phyloP scores from a whole-genome alignment of 805 yeast species.

The Lachancea meyersii region DNA sequence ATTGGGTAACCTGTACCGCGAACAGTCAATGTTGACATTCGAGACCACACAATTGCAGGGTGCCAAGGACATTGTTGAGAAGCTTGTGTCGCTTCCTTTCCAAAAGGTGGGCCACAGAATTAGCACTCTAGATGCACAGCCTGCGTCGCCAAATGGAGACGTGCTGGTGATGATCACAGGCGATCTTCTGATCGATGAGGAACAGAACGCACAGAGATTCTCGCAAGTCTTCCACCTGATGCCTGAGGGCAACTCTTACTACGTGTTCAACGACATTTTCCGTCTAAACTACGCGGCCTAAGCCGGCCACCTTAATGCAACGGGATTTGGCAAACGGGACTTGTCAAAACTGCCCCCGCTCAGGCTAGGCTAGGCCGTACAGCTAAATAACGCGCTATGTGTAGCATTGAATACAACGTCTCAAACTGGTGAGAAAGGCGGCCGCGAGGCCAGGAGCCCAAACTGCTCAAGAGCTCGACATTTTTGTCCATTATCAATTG shows the following conservation, averaged over 20 bases:
- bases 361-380: no score
- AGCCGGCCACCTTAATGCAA: no score
- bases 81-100: slow-evolving; percentile 83
- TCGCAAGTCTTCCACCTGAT: slow-evolving; percentile 96
- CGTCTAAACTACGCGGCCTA: slow-evolving; percentile 79
- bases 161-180: slow-evolving; percentile 98
- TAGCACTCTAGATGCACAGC: slow-evolving; percentile 95
- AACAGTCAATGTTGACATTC: slow-evolving; percentile 94
- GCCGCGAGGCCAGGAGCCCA: no score
- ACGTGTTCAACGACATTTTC: slow-evolving; percentile 93
- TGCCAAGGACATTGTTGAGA: slow-evolving; percentile 86
- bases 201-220: slow-evolving; percentile 90
- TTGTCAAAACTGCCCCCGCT: no score
- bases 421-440: no score
- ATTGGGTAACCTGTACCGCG: slow-evolving; percentile 91
- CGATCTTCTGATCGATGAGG: slow-evolving; percentile 84
- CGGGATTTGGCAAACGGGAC: no score
- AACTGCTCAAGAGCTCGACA: no score
- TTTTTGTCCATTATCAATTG: no score
- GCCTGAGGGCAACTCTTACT: slow-evolving; percentile 87
- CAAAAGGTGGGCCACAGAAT: slow-evolving; percentile 89
- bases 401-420: slow-evolving; percentile 2
- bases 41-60: slow-evolving; percentile 95
- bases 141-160: slow-evolving; percentile 87
- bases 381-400: background rate